A percentile compares a stretch with the other conserved stretches of the same genome.
phyloP scores from a whole-genome alignment of 129 eudicot species.

The Saposhnikovia divaricata region DNA sequence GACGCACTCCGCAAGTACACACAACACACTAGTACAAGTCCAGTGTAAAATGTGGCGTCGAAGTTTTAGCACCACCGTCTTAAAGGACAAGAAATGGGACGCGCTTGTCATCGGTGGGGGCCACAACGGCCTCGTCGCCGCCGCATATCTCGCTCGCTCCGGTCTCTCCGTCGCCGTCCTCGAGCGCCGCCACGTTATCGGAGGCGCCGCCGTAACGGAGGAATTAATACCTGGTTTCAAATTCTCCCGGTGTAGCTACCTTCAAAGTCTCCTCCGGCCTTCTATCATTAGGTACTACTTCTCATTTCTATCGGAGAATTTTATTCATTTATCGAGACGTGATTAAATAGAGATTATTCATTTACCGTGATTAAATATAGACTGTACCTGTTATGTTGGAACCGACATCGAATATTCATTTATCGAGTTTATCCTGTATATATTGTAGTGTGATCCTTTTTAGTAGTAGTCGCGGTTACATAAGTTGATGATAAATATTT shows the following conservation, averaged over 20 bases:
- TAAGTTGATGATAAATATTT: no score
- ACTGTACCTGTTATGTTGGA: no score
- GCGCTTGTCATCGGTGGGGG: slow-evolving; percentile 92
- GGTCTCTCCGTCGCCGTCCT: slow-evolving; percentile 98
- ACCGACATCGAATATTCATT: no score
- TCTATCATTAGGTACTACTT: slow-evolving; percentile 50
- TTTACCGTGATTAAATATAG: no score
- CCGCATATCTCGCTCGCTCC: slow-evolving; percentile 85
- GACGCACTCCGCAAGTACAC: no score
- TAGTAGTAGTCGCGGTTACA: neutral
- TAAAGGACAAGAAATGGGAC: slow-evolving; percentile 73
- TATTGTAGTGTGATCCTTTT: neutral
- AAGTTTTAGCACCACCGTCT: slow-evolving; percentile 26
- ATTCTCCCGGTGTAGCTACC: slow-evolving; percentile 98
- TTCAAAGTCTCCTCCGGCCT: slow-evolving; percentile 97
- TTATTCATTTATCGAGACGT: no score
- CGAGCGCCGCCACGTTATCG: slow-evolving; percentile 89
- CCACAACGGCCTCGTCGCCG: slow-evolving; percentile 93
- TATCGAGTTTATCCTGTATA: no score
- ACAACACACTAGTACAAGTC: no score
- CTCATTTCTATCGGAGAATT: neutral
- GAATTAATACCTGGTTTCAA: slow-evolving; percentile 86
- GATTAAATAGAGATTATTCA: no score
- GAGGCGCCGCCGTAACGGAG: slow-evolving; percentile 98
- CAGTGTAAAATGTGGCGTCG: slow-evolving; percentile 46